Conservation (phyloP, 306 rosid genomes). For the Castanea sativa region DNA sequence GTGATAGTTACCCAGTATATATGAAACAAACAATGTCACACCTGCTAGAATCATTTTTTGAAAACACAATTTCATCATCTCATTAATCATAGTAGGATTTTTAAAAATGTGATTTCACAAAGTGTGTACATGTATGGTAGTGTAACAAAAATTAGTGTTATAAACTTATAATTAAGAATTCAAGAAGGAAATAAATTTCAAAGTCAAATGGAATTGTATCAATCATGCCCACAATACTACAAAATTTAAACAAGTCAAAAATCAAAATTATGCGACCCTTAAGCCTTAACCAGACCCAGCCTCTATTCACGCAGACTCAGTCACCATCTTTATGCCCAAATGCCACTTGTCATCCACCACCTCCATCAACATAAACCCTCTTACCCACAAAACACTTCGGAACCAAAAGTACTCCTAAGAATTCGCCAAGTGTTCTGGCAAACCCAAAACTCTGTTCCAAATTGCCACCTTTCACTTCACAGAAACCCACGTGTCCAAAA, state of each 20-base stretch:
- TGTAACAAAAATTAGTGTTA: too few relatives aligned
- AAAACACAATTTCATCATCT: too few relatives aligned
- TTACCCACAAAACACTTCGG: neutral
- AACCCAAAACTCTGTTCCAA: neutral
- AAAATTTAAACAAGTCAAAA: too few relatives aligned
- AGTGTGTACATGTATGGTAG: accelerated
- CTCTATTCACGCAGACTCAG: neutral
- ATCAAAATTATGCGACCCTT: neutral
- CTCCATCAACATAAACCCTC: neutral
- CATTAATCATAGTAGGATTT: too few relatives aligned
- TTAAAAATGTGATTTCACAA: too few relatives aligned
- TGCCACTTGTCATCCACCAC: neutral
- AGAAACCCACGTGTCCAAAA: conserved; percentile 2
- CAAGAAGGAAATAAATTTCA: too few relatives aligned
- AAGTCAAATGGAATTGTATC: too few relatives aligned
- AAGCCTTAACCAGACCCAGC: neutral
- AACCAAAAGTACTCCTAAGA: conserved; percentile 6
- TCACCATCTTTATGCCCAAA: neutral
- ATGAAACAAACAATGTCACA: too few relatives aligned
- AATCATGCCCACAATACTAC: too few relatives aligned
- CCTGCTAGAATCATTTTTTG: accelerated
- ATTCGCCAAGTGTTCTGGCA: conserved; percentile 1
- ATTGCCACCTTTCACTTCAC: conserved; percentile 3
- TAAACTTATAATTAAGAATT: too few relatives aligned
- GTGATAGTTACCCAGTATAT: accelerated